phyloP scores from a whole-genome alignment of 805 yeast genomes.

The Yamadazyma paraphyllophila region DNA sequence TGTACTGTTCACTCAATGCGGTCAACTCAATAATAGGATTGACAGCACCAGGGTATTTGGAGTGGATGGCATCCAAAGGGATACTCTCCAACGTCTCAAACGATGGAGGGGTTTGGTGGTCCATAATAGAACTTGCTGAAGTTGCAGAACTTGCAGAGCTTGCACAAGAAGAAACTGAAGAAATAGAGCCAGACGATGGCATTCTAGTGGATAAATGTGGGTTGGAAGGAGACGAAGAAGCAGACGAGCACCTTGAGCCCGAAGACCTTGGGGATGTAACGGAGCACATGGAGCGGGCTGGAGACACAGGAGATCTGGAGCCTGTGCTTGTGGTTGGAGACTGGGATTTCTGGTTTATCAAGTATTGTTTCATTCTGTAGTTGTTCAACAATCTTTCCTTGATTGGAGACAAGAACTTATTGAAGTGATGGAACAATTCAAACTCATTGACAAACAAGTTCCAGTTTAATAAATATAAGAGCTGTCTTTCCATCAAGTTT shows the following conservation, averaged over 20 bases:
- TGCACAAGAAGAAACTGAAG: constrained; percentile 7
- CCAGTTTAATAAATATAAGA: constrained; percentile 68
- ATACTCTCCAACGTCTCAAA: constrained; percentile 9
- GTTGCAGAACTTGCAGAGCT: no score
- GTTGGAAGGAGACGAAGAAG: not conserved
- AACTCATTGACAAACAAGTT: constrained; percentile 50
- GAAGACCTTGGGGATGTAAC: not conserved
- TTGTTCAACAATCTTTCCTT: constrained; percentile 36
- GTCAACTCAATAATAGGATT: constrained; percentile 37
- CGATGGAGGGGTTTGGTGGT: constrained; percentile 19
- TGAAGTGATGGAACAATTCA: constrained; percentile 43
- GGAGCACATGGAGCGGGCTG: not conserved
- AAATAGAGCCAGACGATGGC: constrained; percentile 8
- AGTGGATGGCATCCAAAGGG: not conserved
- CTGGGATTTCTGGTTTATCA: constrained; percentile 9
- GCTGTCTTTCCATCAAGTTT: constrained; percentile 78
- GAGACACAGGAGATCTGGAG: not conserved
- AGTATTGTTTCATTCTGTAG: constrained; percentile 28
- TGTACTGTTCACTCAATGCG: constrained; percentile 34
- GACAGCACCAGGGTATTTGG: constrained; percentile 12
- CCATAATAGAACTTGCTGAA: not conserved
- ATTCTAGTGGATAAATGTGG: not conserved
- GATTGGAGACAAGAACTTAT: constrained; percentile 52
- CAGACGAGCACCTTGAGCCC: constrained; percentile 1
- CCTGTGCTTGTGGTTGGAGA: not conserved